Evolutionary conservation across 805 yeast genomes (phyloP).

Genomic region (Schizosaccharomyces cryophilus): DNA sequence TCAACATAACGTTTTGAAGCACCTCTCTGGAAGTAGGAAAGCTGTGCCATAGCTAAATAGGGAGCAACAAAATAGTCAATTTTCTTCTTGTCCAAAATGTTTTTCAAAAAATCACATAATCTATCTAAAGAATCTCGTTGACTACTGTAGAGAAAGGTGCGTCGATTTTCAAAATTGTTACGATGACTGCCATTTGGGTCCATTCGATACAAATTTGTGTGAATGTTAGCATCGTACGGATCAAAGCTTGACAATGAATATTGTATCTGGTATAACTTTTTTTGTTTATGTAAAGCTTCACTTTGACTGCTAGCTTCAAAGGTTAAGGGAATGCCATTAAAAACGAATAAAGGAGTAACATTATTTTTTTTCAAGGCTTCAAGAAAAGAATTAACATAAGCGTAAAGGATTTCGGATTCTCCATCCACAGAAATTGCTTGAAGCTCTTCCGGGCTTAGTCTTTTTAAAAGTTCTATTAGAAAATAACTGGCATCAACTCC

Average conservation of each 20-base stretch:
- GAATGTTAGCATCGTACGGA: background rate
- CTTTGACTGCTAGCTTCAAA: background rate
- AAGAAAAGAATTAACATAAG: constrained; percentile 36
- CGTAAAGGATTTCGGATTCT: constrained; percentile 36
- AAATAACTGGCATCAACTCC: constrained; percentile 76
- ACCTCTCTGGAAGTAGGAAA: constrained; percentile 12
- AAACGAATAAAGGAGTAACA: constrained; percentile 58
- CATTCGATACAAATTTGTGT: background rate
- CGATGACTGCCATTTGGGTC: background rate
- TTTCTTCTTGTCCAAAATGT: constrained; percentile 27
- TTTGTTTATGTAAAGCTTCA: background rate
- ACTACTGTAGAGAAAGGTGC: background rate
- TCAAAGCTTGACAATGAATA: background rate
- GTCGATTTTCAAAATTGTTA: background rate
- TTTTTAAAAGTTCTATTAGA: constrained; percentile 28
- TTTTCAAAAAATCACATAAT: background rate
- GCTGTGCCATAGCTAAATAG: constrained; percentile 49
- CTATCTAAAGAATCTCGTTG: background rate
- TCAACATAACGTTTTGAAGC: constrained; percentile 32
- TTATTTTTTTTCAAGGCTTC: constrained; percentile 31
- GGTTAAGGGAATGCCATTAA: constrained; percentile 26
- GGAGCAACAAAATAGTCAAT: constrained; percentile 57
- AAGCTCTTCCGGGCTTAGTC: constrained; percentile 37
- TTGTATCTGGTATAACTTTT: background rate
- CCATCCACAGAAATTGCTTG: constrained; percentile 61